Evolutionary conservation across 352 stramenopile genomes (phyloP).

Genomic region (Globisporangium carolinianum): DNA sequence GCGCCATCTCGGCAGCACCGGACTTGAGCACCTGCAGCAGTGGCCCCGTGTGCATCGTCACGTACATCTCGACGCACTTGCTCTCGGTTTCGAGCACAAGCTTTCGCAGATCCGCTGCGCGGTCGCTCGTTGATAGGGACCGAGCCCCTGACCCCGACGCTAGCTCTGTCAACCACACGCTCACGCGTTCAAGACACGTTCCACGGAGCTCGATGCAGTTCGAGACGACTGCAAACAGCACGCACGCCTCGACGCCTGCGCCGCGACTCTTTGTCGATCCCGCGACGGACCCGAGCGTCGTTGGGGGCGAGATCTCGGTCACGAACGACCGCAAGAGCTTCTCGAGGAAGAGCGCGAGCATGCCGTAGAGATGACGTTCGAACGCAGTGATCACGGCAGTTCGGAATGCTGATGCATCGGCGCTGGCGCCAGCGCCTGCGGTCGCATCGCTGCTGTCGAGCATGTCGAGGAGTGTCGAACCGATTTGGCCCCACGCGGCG

Average conservation of each 20-base stretch:
- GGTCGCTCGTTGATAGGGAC: constrained; percentile 2
- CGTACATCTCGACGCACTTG: constrained; percentile 60
- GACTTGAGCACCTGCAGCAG: constrained; percentile 41
- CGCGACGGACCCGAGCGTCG: constrained; percentile 23
- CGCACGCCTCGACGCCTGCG: constrained; percentile 37
- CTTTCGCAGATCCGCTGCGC: constrained; percentile 23
- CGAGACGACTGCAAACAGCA: constrained; percentile 60
- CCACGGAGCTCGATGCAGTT: constrained; percentile 71
- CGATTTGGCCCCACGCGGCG: constrained; percentile 44
- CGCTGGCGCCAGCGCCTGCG: background rate
- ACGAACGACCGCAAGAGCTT: constrained; percentile 40
- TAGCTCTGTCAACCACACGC: constrained; percentile 40
- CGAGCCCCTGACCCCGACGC: too few relatives aligned
- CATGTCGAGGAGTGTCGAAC: constrained; percentile 39
- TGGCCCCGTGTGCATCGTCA: constrained; percentile 38
- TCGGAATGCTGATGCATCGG: constrained; percentile 8
- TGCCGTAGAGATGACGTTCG: constrained; percentile 33
- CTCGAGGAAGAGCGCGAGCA: constrained; percentile 45
- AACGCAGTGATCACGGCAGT: constrained; percentile 28
- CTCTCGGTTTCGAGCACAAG: constrained; percentile 37
- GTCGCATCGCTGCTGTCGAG: constrained; percentile 17
- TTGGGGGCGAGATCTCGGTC: constrained; percentile 25
- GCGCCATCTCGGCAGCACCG: constrained; percentile 40
- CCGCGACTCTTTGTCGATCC: constrained; percentile 14
- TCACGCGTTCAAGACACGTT: constrained; percentile 33